Evolutionary conservation across 108 stramenopile genomes (phyloP).

Genomic region (Nannochloropsis salina): DNA sequence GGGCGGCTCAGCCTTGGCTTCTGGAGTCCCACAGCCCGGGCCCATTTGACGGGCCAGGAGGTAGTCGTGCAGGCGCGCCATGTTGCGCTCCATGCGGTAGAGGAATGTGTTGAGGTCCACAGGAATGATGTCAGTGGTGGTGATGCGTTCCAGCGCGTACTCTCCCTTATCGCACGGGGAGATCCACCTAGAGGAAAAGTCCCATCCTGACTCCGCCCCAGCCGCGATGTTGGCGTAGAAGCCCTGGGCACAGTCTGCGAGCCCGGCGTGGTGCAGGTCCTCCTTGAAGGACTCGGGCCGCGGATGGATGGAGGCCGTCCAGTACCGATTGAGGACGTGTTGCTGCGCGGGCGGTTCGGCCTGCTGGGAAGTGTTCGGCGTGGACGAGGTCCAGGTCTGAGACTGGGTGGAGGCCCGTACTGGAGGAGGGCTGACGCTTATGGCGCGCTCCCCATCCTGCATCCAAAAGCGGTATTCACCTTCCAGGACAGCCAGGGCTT

Average conservation of each 20-base stretch:
- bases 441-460: slow-evolving; percentile 34
- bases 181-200: slow-evolving; percentile 59
- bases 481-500: slow-evolving; percentile 28
- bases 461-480: slow-evolving; percentile 52
- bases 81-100: slow-evolving; percentile 31
- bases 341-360: neutral
- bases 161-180: neutral
- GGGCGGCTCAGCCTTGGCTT: neutral
- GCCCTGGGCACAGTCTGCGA: neutral
- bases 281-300: slow-evolving; percentile 48
- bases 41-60: neutral
- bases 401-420: no score
- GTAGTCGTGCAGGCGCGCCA: neutral
- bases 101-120: slow-evolving; percentile 54
- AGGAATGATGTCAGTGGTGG: slow-evolving; percentile 45
- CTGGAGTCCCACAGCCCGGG: neutral
- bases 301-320: slow-evolving; percentile 2
- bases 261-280: slow-evolving; percentile 27
- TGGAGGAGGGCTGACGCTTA: slow-evolving; percentile 20
- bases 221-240: slow-evolving; percentile 45
- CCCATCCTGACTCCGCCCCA: slow-evolving; percentile 58
- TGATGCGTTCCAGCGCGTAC: slow-evolving; percentile 22
- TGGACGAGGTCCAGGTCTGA: neutral
- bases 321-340: slow-evolving; percentile 48
- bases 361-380: neutral